Evolutionary conservation across 2,329 filamentous ascomycete genomes (phyloP).

Genomic region (Talaromyces sp.): DNA sequence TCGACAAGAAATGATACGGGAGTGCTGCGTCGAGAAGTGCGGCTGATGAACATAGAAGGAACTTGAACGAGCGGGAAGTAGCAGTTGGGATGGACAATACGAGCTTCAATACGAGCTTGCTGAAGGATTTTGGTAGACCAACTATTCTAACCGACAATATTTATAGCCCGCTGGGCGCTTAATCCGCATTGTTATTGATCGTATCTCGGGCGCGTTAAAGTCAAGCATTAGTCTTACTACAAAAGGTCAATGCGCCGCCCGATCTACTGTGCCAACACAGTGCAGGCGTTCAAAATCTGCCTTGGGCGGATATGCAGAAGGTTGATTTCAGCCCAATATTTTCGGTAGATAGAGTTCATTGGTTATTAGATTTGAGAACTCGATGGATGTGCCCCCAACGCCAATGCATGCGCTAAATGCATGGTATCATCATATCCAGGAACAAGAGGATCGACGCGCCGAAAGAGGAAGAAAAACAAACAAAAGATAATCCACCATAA

Average conservation of each 20-base stretch:
- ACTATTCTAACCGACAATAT: no score
- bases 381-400: constrained; percentile 7
- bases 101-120: no score
- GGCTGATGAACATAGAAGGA: no score
- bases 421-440: constrained; percentile 24
- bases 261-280: no score
- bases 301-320: not conserved
- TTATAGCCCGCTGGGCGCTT: not conserved
- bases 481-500: not conserved
- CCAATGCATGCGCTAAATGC: constrained; percentile 22
- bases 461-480: not conserved
- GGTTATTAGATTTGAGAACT: not conserved
- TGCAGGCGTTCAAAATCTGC: not conserved
- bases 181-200: not conserved
- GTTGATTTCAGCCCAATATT: not conserved
- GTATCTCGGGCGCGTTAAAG: constrained; percentile 1
- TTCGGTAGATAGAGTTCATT: not conserved
- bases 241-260: not conserved
- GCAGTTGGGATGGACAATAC: no score
- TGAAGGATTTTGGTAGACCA: no score
- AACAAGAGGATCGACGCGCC: not conserved
- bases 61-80: no score
- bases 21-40: no score
- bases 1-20: no score
- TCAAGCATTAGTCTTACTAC: not conserved